A percentile compares a stretch with the other conserved stretches of the same genome.
phyloP scores from a whole-genome alignment of 2,329 filamentous ascomycete genomes.

The Orbilia brochopaga region DNA sequence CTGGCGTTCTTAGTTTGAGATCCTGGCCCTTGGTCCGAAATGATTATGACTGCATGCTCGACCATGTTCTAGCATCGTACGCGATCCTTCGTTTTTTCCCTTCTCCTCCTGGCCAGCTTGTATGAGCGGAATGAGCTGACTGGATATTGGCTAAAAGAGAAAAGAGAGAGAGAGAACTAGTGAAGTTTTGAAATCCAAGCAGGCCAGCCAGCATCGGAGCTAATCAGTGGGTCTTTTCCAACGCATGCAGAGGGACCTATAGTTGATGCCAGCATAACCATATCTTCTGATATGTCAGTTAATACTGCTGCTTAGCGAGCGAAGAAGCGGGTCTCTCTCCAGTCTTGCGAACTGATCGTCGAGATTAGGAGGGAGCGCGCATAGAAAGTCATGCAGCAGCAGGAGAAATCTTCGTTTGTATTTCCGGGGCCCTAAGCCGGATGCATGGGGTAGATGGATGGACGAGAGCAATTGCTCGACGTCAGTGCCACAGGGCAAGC shows the following conservation, averaged over 20 bases:
- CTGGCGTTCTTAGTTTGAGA: neutral
- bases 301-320: slow-evolving; percentile 21
- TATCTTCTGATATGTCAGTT: neutral
- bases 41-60: neutral
- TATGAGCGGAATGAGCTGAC: neutral
- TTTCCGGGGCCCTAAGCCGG: slow-evolving; percentile 29
- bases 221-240: slow-evolving; percentile 47
- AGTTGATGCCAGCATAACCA: slow-evolving; percentile 35
- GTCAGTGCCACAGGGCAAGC: slow-evolving; percentile 24
- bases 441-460: slow-evolving; percentile 18
- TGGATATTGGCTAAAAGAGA: slow-evolving; percentile 46
- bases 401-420: slow-evolving; percentile 22
- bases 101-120: slow-evolving; percentile 29
- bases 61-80: neutral
- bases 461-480: slow-evolving; percentile 14
- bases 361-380: slow-evolving; percentile 22
- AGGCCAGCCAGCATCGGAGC: slow-evolving; percentile 16
- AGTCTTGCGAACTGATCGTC: slow-evolving; percentile 36
- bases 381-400: slow-evolving; percentile 9
- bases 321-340: slow-evolving; percentile 25
- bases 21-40: neutral
- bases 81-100: neutral
- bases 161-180: slow-evolving; percentile 18
- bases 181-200: neutral
- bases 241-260: slow-evolving; percentile 15